Evolutionary conservation across 208 protist species (phyloP).

Genomic region (Novymonas esmeraldas): DNA sequence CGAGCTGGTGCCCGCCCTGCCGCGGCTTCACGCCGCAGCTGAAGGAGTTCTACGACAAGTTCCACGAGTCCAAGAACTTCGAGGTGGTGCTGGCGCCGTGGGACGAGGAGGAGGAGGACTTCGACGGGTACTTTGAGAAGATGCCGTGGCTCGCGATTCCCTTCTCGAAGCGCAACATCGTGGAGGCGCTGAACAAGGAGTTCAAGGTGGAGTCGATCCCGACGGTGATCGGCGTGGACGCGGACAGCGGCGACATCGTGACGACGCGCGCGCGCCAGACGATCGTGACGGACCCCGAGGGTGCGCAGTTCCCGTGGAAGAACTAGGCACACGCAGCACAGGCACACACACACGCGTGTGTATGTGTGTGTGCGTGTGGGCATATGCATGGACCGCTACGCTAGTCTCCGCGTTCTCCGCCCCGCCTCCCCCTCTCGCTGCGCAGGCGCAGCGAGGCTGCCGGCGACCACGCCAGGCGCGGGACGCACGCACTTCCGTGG

Average conservation of each 20-base stretch:
- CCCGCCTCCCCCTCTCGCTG: no score
- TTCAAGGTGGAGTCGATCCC: constrained; percentile 80
- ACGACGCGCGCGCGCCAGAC: constrained; percentile 52
- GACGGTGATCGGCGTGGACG: constrained; percentile 73
- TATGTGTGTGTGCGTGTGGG: constrained; percentile 17
- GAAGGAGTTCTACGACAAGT: constrained; percentile 80
- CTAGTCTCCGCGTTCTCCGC: no score
- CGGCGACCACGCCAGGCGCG: no score
- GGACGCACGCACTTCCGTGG: no score
- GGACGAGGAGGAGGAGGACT: constrained; percentile 82
- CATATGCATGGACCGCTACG: constrained; percentile 14
- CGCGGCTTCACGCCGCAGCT: constrained; percentile 90
- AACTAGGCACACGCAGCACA: constrained; percentile 2
- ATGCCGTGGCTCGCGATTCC: constrained; percentile 84
- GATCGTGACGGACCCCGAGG: constrained; percentile 68
- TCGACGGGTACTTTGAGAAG: constrained; percentile 72
- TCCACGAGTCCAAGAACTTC: constrained; percentile 79
- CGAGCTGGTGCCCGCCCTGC: constrained; percentile 95
- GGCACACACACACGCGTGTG: background rate
- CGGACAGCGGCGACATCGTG: constrained; percentile 71
- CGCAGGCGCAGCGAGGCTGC: background rate
- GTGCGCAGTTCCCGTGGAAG: constrained; percentile 67
- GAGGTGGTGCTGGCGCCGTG: constrained; percentile 78
- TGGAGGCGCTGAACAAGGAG: constrained; percentile 48
- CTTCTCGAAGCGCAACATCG: constrained; percentile 41